phyloP scores from a whole-genome alignment of 2,329 filamentous ascomycete genomes.

The Cordyceps farinosa region DNA sequence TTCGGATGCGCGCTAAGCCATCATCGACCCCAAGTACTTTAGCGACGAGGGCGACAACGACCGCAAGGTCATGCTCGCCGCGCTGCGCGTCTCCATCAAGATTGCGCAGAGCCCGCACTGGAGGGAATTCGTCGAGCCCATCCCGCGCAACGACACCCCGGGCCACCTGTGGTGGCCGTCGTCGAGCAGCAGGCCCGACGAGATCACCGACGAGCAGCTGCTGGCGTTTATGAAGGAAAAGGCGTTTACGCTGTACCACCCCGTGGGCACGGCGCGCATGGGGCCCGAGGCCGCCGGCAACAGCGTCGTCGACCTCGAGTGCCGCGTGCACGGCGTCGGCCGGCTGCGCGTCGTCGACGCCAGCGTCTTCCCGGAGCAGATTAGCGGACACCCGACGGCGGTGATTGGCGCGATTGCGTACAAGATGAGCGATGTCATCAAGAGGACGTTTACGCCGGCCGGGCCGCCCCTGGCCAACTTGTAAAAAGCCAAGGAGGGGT shows the following conservation, averaged over 20 bases:
- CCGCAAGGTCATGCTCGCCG: slow-evolving; percentile 21
- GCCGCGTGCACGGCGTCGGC: slow-evolving; percentile 50
- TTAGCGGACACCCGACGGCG: slow-evolving; percentile 24
- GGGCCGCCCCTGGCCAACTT: slow-evolving; percentile 6
- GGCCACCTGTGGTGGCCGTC: slow-evolving; percentile 24
- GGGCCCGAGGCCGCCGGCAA: slow-evolving; percentile 15
- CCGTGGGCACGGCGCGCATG: slow-evolving; percentile 23
- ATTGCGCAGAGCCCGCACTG: slow-evolving; percentile 20
- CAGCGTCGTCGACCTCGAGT: slow-evolving; percentile 44
- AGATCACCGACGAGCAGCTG: slow-evolving; percentile 23
- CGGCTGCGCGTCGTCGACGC: slow-evolving; percentile 57
- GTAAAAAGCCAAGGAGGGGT: not conserved
- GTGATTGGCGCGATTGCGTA: slow-evolving; percentile 23
- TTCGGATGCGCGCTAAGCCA: slow-evolving; percentile 10
- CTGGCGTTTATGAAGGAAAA: slow-evolving; percentile 19
- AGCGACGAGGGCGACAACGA: slow-evolving; percentile 23
- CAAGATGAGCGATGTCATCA: slow-evolving; percentile 21
- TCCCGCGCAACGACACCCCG: slow-evolving; percentile 19
- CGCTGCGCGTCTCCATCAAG: slow-evolving; percentile 19
- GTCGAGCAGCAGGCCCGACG: slow-evolving; percentile 21
- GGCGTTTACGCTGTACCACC: slow-evolving; percentile 23
- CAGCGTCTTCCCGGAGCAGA: slow-evolving; percentile 45
- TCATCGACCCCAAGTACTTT: slow-evolving; percentile 23
- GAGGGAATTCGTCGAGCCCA: slow-evolving; percentile 20
- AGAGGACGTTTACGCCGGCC: slow-evolving; percentile 6